Conservation (phyloP, 1,284 basidiomycete genomes). For the Thelephora terrestris region DNA sequence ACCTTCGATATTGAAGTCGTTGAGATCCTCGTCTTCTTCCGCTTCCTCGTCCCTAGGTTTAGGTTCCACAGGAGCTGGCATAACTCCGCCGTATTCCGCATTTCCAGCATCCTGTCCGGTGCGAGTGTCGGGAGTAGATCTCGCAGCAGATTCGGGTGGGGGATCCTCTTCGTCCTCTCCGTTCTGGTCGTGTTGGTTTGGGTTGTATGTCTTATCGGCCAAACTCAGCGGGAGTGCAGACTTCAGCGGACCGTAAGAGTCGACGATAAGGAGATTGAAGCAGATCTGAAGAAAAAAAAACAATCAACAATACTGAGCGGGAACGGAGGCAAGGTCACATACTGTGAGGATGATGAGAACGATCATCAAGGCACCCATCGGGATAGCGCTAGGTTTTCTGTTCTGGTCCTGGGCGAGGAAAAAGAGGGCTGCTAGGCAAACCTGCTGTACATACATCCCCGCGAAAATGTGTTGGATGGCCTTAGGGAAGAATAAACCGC, state of each 20-base stretch:
- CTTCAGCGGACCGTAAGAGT: slow-evolving; percentile 59
- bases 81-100: slow-evolving; percentile 1
- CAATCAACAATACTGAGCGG: background rate
- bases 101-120: background rate
- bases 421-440: slow-evolving; percentile 81
- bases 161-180: background rate
- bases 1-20: slow-evolving; percentile 12
- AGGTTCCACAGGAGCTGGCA: slow-evolving; percentile 5
- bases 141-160: no score
- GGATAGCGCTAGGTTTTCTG: slow-evolving; percentile 43
- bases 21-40: slow-evolving; percentile 8
- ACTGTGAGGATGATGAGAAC: slow-evolving; percentile 76
- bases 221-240: slow-evolving; percentile 67
- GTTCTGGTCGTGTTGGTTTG: slow-evolving; percentile 7
- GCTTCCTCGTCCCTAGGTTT: slow-evolving; percentile 17
- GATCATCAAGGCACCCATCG: slow-evolving; percentile 76
- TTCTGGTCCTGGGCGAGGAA: slow-evolving; percentile 65
- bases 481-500: slow-evolving; percentile 92
- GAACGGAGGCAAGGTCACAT: slow-evolving; percentile 21
- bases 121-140: no score
- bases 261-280: slow-evolving; percentile 58
- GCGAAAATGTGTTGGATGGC: slow-evolving; percentile 91
- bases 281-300: slow-evolving; percentile 36
- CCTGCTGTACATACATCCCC: slow-evolving; percentile 80
- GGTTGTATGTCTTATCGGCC: slow-evolving; percentile 53